Evolutionary conservation across 495 filamentous ascomycete species (phyloP), one percentile per base, ranked within the genome.

Genomic region (Cairneyella variabilis): DNA sequence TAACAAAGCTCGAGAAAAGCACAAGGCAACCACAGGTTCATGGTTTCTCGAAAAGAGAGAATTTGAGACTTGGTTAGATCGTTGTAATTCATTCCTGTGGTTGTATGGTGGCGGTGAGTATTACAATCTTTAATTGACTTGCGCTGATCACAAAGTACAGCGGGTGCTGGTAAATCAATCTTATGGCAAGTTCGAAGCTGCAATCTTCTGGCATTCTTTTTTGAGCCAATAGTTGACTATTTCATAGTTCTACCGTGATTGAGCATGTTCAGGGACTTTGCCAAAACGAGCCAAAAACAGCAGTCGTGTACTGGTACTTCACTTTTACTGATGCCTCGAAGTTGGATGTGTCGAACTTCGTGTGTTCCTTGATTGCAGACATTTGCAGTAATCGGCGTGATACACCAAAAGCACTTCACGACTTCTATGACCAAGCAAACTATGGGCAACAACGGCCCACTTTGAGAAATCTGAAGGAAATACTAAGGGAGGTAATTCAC

Each of bases 141-240:
- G n/a, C 9, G 11, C 5, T 48, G 16, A 36, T 26, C 7, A 12
- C 20, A 10, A 14, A 32, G 27, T 16, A n/a, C 20, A 36, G 45
- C 45, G 12, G 45, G 45, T 14, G 25, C 25, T 34, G 45, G 45
- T 7, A 48, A 48, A 36, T 3, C 45, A 14, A 48, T 36, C 20
- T 18, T 65, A 57, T 42, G 66, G 66, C 17, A 69, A 70, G 46
- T 65, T 62, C 2, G n/a, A n/a, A n/a, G n/a, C n/a, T n/a, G n/a
- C n/a, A n/a, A n/a, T n/a, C n/a, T n/a, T n/a, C n/a, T n/a, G n/a
- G n/a, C n/a, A n/a, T n/a, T n/a, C n/a, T n/a, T n/a, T n/a, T n/a
- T n/a, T n/a, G n/a, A n/a, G n/a, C n/a, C n/a, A n/a, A n/a, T n/a
- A n/a, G n/a, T n/a, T n/a, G n/a, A n/a, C n/a, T n/a, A n/a, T n/a